A percentile compares a stretch with the other conserved stretches of the same genome.
Conservation (phyloP, 805 yeast species). For the Cyberlindnera suaveolens region DNA sequence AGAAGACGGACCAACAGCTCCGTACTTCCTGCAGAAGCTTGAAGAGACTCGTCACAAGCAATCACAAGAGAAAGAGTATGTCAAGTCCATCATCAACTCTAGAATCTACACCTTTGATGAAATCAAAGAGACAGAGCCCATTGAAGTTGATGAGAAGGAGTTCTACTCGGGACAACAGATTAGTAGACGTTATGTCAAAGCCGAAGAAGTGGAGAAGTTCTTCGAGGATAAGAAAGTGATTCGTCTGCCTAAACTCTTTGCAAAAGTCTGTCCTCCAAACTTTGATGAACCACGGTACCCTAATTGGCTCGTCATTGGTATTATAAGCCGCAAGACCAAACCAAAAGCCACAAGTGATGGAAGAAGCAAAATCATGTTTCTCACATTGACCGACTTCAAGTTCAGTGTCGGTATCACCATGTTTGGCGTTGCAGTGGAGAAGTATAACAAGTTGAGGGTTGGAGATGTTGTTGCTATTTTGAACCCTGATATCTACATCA, state of each 20-base stretch:
- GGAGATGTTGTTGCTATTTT: conserved; percentile 73
- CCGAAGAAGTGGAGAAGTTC: conserved; percentile 27
- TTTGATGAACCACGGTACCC: conserved; percentile 62
- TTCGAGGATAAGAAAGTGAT: conserved; percentile 48
- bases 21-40: conserved; percentile 29
- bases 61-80: conserved; percentile 14
- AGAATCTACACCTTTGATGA: conserved; percentile 36
- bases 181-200: conserved; percentile 40
- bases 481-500: conserved; percentile 58
- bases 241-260: conserved; percentile 51
- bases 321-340: conserved; percentile 51
- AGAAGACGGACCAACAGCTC: not conserved
- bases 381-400: conserved; percentile 64
- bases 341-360: conserved; percentile 38
- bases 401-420: conserved; percentile 54
- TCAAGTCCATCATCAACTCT: conserved; percentile 25
- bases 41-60: conserved; percentile 22
- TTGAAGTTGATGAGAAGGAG: conserved; percentile 38
- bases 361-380: conserved; percentile 46
- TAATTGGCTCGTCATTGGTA: conserved; percentile 79
- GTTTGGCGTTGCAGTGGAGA: conserved; percentile 61
- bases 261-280: conserved; percentile 63
- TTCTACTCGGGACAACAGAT: conserved; percentile 37
- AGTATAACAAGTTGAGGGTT: conserved; percentile 63
- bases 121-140: conserved; percentile 22